These are phyloP conservation scores for Leishmania braziliensis DNA, from an alignment of 208 protist species.

Conservation along the genomic window DNA sequence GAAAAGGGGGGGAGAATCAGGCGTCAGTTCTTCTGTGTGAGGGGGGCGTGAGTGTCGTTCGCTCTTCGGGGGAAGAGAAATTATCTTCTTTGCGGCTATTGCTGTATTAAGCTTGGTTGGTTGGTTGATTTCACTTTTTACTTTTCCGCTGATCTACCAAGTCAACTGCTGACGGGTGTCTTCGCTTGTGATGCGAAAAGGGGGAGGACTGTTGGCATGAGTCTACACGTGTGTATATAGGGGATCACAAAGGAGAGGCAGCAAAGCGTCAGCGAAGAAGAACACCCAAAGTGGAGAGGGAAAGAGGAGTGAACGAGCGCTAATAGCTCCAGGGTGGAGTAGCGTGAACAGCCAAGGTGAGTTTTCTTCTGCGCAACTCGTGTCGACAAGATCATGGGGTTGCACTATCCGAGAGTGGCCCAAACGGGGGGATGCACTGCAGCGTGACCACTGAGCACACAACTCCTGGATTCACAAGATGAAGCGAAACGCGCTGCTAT, in stretches of 20 bases:
- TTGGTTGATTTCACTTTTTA: background rate
- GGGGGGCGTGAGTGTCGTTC: background rate
- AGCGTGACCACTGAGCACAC: no score
- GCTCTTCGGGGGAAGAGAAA: no score
- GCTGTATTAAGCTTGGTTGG: no score
- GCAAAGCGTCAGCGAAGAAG: background rate
- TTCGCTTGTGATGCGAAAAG: background rate
- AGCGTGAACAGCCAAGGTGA: background rate
- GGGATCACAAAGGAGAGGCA: background rate
- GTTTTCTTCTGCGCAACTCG: background rate
- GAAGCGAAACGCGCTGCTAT: background rate
- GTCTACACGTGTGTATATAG: background rate
- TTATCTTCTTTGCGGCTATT: no score
- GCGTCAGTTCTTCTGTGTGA: background rate
- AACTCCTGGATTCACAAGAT: background rate
- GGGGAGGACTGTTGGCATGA: background rate
- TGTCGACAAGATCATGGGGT: background rate
- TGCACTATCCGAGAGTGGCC: background rate
- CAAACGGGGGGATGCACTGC: background rate
- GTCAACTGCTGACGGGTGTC: background rate
- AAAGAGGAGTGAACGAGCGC: background rate
- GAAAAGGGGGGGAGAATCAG: background rate
- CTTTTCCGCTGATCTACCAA: background rate
- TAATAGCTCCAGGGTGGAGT: background rate
- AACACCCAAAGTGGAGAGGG: no score